phyloP scores from a whole-genome alignment of 2,329 filamentous ascomycete species.

The Trichophyton schoenleinii region DNA sequence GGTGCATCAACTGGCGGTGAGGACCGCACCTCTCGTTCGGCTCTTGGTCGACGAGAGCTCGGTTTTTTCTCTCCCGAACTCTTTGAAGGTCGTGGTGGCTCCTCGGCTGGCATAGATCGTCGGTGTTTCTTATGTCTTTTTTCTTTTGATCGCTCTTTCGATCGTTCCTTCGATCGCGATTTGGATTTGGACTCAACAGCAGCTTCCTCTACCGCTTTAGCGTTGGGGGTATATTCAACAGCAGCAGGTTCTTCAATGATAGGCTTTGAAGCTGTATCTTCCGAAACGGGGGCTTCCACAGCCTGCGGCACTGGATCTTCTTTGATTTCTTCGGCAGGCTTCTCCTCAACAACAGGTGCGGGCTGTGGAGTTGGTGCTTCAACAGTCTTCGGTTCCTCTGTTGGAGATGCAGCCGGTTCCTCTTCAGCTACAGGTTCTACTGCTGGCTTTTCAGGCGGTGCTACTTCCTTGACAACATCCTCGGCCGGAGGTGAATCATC shows the following conservation, averaged over 20 bases:
- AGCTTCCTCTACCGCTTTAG: background rate
- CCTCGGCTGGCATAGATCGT: slow-evolving; percentile 20
- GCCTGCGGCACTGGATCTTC: background rate
- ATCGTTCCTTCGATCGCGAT: slow-evolving; percentile 6
- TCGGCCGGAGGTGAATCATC: no score
- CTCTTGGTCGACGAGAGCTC: slow-evolving; percentile 23
- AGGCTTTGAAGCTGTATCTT: background rate
- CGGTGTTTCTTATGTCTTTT: slow-evolving; percentile 19
- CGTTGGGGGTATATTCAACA: slow-evolving; percentile 5
- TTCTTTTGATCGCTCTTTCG: slow-evolving; percentile 8
- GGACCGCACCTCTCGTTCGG: slow-evolving; percentile 13
- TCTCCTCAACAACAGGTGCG: no score
- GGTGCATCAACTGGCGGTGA: slow-evolving; percentile 19
- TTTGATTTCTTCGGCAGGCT: background rate
- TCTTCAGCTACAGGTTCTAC: no score
- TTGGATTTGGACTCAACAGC: background rate
- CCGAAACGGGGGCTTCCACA: background rate
- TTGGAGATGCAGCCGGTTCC: no score
- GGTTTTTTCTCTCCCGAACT: slow-evolving; percentile 25
- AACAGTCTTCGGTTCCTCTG: no score
- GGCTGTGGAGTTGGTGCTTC: no score
- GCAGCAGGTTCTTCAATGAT: slow-evolving; percentile 5
- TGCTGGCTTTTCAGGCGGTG: no score
- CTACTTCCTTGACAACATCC: no score
- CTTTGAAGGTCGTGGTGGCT: slow-evolving; percentile 25